These are phyloP conservation scores for Lasiodiplodia hormozganensis DNA, from an alignment of 2,329 filamentous ascomycete species.

Conservation along the genomic window DNA sequence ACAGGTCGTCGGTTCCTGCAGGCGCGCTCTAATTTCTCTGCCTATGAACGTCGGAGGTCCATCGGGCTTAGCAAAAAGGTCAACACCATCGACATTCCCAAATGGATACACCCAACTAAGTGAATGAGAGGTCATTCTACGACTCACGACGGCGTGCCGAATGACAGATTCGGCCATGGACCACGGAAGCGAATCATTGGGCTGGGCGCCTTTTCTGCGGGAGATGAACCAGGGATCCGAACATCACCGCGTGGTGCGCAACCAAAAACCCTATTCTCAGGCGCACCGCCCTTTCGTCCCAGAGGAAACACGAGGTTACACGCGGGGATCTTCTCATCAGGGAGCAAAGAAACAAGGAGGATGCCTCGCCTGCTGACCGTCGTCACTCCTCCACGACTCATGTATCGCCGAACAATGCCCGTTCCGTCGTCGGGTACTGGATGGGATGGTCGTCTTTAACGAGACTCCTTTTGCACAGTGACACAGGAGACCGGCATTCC, in stretches of 20 bases:
- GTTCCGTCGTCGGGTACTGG: neutral
- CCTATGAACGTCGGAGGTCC: neutral
- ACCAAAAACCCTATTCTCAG: conserved; percentile 1
- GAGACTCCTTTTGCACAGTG: neutral
- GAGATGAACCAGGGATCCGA: neutral
- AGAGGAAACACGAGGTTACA: neutral
- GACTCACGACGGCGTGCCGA: neutral
- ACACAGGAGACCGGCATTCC: neutral
- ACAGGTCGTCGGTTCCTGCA: neutral
- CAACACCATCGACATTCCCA: conserved; percentile 2
- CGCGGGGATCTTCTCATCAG: neutral
- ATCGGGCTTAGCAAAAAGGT: neutral
- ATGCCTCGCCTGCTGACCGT: neutral
- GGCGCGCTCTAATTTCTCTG: neutral
- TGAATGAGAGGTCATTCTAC: neutral
- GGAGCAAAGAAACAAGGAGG: neutral
- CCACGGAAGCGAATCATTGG: neutral
- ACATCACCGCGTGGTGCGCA: neutral
- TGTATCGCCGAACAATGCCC: conserved; percentile 1
- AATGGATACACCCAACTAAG: neutral
- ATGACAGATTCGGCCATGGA: neutral
- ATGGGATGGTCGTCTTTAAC: neutral
- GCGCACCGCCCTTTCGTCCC: neutral
- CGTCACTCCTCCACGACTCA: neutral
- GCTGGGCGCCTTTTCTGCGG: conserved; percentile 9